Evolutionary conservation across 129 eudicot species (phyloP).

Genomic region (Solidago caesia): DNA sequence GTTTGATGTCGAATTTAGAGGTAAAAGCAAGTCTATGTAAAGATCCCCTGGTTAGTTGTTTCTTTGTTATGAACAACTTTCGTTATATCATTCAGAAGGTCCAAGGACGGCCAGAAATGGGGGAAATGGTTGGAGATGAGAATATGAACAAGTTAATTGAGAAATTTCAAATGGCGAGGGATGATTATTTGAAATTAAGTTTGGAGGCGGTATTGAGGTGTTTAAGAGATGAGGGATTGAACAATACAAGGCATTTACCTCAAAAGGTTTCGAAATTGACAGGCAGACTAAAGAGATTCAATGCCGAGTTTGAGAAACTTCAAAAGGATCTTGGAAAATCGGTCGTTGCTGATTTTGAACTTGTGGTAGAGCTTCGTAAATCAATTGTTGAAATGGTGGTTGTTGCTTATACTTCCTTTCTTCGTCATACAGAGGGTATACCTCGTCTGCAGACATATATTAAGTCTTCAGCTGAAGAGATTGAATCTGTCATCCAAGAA

Average conservation of each 20-base stretch:
- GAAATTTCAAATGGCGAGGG: neutral
- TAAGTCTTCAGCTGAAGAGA: slow-evolving; percentile 21
- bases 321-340: slow-evolving; percentile 9
- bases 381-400: slow-evolving; percentile 18
- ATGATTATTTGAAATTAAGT: neutral
- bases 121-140: slow-evolving; percentile 23
- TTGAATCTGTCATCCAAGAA: slow-evolving; percentile 17
- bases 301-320: slow-evolving; percentile 25
- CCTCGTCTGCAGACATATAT: neutral
- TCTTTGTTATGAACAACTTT: slow-evolving; percentile 43
- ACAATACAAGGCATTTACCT: slow-evolving; percentile 4
- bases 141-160: slow-evolving; percentile 8
- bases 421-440: slow-evolving; percentile 8
- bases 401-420: slow-evolving; percentile 28
- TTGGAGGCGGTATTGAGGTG: slow-evolving; percentile 23
- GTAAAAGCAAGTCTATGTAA: slow-evolving; percentile 16
- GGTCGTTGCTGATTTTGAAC: slow-evolving; percentile 28
- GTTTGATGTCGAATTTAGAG: slow-evolving; percentile 25
- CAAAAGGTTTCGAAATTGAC: slow-evolving; percentile 24
- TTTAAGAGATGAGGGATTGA: slow-evolving; percentile 30
- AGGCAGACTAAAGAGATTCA: slow-evolving; percentile 29
- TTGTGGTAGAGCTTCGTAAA: slow-evolving; percentile 23
- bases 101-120: slow-evolving; percentile 16
- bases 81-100: slow-evolving; percentile 28
- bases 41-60: slow-evolving; percentile 5